phyloP scores from a whole-genome alignment of 306 rosid species.

The Lathyrus oleraceus region DNA sequence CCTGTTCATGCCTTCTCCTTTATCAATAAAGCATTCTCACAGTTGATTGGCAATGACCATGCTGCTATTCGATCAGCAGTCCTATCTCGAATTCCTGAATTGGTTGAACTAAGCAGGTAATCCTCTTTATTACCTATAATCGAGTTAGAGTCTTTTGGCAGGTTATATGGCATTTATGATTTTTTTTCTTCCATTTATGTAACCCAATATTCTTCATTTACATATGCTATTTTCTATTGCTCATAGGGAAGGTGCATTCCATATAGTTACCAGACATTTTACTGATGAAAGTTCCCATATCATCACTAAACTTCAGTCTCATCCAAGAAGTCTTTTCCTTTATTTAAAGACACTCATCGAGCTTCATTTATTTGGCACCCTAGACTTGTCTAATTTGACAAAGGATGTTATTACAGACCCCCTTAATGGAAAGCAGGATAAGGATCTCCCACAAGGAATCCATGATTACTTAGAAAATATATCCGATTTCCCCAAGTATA shows the following conservation, averaged over 20 bases:
- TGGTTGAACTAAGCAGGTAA: constrained; percentile 80
- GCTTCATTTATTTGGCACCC: constrained; percentile 82
- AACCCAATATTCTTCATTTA: constrained; percentile 26
- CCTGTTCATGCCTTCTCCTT: constrained; percentile 90
- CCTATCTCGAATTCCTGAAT: constrained; percentile 68
- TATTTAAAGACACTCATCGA: constrained; percentile 85
- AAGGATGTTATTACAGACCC: constrained; percentile 46
- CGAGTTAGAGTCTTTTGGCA: constrained; percentile 12
- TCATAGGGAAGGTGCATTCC: constrained; percentile 74
- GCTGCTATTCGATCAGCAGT: constrained; percentile 65
- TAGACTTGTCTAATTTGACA: constrained; percentile 63
- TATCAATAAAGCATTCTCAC: constrained; percentile 63
- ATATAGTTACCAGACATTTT: constrained; percentile 72
- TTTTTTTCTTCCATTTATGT: constrained; percentile 16
- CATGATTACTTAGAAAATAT: constrained; percentile 69
- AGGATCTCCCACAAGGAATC: constrained; percentile 58
- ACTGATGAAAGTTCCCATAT: constrained; percentile 65
- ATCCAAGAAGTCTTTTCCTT: constrained; percentile 81
- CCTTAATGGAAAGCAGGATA: constrained; percentile 42
- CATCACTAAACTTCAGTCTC: constrained; percentile 66
- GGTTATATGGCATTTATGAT: constrained; percentile 21
- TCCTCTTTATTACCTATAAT: constrained; percentile 22
- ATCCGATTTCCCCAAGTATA: constrained; percentile 74
- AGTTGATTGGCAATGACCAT: constrained; percentile 48
- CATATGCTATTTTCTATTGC: constrained; percentile 36